Evolutionary conservation across 352 stramenopile species (phyloP).

Genomic region (Pythium chondricola): DNA sequence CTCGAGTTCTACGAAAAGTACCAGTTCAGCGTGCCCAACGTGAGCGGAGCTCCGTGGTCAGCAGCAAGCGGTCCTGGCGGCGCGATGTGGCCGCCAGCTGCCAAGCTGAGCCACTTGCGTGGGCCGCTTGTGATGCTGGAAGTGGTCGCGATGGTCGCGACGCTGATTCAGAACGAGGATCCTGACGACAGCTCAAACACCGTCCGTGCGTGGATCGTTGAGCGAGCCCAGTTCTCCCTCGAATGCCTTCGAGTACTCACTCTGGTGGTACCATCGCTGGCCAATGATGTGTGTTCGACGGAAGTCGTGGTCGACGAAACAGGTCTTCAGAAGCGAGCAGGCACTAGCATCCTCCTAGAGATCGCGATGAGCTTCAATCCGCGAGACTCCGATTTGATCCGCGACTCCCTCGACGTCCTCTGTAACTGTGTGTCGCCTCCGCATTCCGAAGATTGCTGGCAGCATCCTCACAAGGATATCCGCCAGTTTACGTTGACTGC

Average conservation of each 20-base stretch:
- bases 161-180: conserved; percentile 48
- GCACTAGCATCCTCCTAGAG: conserved; percentile 71
- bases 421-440: conserved; percentile 81
- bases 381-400: conserved; percentile 68
- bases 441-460: conserved; percentile 75
- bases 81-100: conserved; percentile 64
- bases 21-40: conserved; percentile 54
- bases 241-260: conserved; percentile 72
- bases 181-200: conserved; percentile 44
- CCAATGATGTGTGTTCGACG: conserved; percentile 71
- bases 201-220: conserved; percentile 64
- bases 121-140: conserved; percentile 76
- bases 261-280: conserved; percentile 58
- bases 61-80: conserved; percentile 41
- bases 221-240: conserved; percentile 75
- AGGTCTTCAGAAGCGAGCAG: conserved; percentile 30
- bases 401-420: conserved; percentile 65
- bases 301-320: conserved; percentile 52
- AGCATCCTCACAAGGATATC: conserved; percentile 81
- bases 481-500: conserved; percentile 71
- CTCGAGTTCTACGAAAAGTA: conserved; percentile 83
- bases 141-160: conserved; percentile 63
- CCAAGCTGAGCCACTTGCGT: conserved; percentile 66
- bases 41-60: conserved; percentile 42
- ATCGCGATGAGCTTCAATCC: conserved; percentile 67